These are phyloP conservation scores for Aaosphaeria pasadenensis DNA, from an alignment of 2,329 filamentous ascomycete species.

Conservation along the genomic window DNA sequence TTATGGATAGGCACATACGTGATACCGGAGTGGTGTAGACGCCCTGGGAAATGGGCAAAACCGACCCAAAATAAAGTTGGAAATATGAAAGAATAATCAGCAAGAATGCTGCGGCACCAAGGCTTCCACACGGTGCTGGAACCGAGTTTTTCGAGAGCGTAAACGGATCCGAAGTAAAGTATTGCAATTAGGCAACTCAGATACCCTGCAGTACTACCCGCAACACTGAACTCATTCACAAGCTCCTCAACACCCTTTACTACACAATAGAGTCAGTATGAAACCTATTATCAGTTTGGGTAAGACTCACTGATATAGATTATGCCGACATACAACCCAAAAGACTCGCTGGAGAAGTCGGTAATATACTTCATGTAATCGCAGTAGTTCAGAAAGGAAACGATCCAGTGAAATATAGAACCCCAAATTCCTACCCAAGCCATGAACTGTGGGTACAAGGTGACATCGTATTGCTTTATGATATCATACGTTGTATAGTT, in stretches of 20 bases:
- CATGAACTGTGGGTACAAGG: constrained; percentile 54
- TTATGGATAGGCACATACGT: constrained; percentile 42
- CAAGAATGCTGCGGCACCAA: constrained; percentile 45
- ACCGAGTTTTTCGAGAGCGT: constrained; percentile 50
- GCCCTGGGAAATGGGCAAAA: constrained; percentile 52
- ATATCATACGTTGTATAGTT: constrained; percentile 62
- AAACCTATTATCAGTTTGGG: neutral
- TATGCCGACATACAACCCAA: constrained; percentile 56
- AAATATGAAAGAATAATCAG: constrained; percentile 49
- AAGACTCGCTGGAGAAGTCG: constrained; percentile 54
- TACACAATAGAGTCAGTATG: constrained; percentile 10
- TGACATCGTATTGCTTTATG: constrained; percentile 47
- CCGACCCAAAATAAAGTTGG: constrained; percentile 55
- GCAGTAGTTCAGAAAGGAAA: constrained; percentile 51
- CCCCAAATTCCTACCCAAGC: constrained; percentile 58
- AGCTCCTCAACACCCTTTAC: constrained; percentile 58
- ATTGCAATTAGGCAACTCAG: constrained; percentile 51
- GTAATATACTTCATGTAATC: constrained; percentile 60
- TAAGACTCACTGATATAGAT: constrained; percentile 50
- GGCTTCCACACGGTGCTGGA: constrained; percentile 45
- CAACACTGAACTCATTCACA: constrained; percentile 47
- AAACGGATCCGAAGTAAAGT: constrained; percentile 52
- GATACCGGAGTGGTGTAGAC: constrained; percentile 41
- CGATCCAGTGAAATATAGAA: constrained; percentile 57
- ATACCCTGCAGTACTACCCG: constrained; percentile 45